A percentile compares a stretch with the other conserved stretches of the same genome.
These are phyloP conservation scores for Clitoria ternatea DNA, from an alignment of 306 rosid genomes.

Conservation along the genomic window DNA sequence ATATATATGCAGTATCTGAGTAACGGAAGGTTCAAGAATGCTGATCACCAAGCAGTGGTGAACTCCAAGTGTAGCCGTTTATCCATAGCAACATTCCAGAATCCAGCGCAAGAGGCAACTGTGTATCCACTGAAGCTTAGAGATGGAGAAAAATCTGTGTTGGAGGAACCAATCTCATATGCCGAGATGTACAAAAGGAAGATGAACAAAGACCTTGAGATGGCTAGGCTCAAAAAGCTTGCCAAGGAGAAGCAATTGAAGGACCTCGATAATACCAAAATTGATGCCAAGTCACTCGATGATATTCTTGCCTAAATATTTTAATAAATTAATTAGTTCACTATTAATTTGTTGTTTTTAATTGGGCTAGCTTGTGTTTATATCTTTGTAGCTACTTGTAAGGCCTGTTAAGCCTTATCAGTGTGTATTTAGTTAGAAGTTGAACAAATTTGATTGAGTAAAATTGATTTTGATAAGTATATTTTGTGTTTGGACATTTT, in stretches of 20 bases:
- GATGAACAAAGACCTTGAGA: slow-evolving; percentile 56
- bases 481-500: too few relatives aligned
- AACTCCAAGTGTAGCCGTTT: slow-evolving; percentile 60
- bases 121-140: slow-evolving; percentile 56
- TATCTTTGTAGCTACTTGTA: too few relatives aligned
- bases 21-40: slow-evolving; percentile 83
- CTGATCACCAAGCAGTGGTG: slow-evolving; percentile 84
- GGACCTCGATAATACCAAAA: slow-evolving; percentile 22
- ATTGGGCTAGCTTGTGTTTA: too few relatives aligned
- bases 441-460: too few relatives aligned
- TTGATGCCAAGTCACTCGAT: slow-evolving; percentile 31
- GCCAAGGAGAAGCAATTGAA: slow-evolving; percentile 41
- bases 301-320: slow-evolving; percentile 42
- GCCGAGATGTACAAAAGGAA: slow-evolving; percentile 62
- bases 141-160: slow-evolving; percentile 51
- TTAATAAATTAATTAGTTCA: background rate
- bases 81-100: slow-evolving; percentile 82
- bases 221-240: slow-evolving; percentile 51
- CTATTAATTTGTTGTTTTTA: too few relatives aligned
- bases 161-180: slow-evolving; percentile 49
- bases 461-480: too few relatives aligned
- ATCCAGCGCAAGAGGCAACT: slow-evolving; percentile 59
- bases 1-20: slow-evolving; percentile 48
- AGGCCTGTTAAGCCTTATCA: too few relatives aligned
- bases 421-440: too few relatives aligned